These are phyloP conservation scores for Pseudocercospora crystallina DNA, from an alignment of 2,329 filamentous ascomycete genomes.

Conservation along the genomic window DNA sequence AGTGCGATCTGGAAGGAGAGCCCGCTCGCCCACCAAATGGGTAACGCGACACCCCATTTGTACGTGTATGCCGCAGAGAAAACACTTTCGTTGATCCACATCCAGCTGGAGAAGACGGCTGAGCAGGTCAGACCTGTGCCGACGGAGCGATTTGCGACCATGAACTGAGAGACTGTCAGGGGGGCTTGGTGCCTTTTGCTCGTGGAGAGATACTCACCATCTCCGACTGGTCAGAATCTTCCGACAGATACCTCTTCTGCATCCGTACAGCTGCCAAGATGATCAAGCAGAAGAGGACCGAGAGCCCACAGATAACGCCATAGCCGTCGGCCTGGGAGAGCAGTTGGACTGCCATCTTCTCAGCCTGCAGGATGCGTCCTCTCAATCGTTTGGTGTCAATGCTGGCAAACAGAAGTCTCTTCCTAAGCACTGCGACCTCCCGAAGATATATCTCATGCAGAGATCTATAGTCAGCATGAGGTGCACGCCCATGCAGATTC, in stretches of 20 bases:
- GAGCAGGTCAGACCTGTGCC: slow-evolving; percentile 32
- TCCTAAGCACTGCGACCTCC: neutral
- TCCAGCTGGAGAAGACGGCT: slow-evolving; percentile 36
- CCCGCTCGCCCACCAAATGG: slow-evolving; percentile 38
- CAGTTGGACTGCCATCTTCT: slow-evolving; percentile 27
- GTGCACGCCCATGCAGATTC: slow-evolving; percentile 10
- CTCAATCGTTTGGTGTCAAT: too few relatives aligned
- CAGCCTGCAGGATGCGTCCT: neutral
- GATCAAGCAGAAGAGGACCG: slow-evolving; percentile 48
- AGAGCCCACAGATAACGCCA: slow-evolving; percentile 51
- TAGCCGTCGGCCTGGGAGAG: slow-evolving; percentile 39
- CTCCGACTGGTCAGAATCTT: slow-evolving; percentile 47
- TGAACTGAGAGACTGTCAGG: slow-evolving; percentile 27
- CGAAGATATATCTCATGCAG: neutral
- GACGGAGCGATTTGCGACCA: slow-evolving; percentile 36
- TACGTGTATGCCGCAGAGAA: slow-evolving; percentile 39
- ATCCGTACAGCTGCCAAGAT: slow-evolving; percentile 49
- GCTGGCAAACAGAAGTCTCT: too few relatives aligned
- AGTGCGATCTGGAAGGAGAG: slow-evolving; percentile 51
- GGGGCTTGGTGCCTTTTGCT: too few relatives aligned
- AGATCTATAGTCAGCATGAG: slow-evolving; percentile 5
- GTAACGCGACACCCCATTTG: slow-evolving; percentile 28
- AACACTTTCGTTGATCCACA: slow-evolving; percentile 47
- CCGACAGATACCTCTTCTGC: slow-evolving; percentile 44
- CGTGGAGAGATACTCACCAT: slow-evolving; percentile 29